Conservation (phyloP, 768 basidiomycete species). For the Leccinellum rugosiceps region DNA sequence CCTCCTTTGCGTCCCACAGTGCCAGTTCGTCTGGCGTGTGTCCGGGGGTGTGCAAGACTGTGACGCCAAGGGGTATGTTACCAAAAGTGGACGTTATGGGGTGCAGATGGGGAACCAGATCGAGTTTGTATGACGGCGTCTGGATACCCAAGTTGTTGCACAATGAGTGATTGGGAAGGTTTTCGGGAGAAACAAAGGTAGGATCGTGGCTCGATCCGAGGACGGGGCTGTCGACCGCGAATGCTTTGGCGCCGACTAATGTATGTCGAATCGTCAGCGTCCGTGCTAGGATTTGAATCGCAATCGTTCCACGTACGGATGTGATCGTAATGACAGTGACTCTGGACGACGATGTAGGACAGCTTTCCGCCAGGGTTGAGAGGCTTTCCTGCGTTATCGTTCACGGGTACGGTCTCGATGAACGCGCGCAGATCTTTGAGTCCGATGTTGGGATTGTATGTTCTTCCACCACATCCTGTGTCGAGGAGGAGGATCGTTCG, state of each 20-base stretch:
- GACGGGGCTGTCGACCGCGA: constrained; percentile 45
- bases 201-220: constrained; percentile 48
- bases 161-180: constrained; percentile 44
- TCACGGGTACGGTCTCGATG: constrained; percentile 44
- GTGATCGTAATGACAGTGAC: constrained; percentile 59
- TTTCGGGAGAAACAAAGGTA: constrained; percentile 39
- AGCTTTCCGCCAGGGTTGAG: constrained; percentile 42
- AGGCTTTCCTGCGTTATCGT: constrained; percentile 41
- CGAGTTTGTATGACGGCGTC: constrained; percentile 45
- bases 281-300: background rate
- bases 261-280: constrained; percentile 13
- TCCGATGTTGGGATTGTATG: constrained; percentile 37
- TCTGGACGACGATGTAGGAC: constrained; percentile 47
- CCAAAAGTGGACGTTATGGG: constrained; percentile 24
- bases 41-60: constrained; percentile 52
- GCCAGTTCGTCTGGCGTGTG: constrained; percentile 61
- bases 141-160: constrained; percentile 40
- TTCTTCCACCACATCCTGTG: constrained; percentile 53
- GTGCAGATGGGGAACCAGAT: constrained; percentile 43
- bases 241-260: constrained; percentile 46
- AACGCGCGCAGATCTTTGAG: constrained; percentile 46
- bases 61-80: constrained; percentile 34
- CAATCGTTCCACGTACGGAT: constrained; percentile 45
- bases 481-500: constrained; percentile 48
- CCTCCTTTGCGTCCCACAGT: constrained; percentile 46